Evolutionary conservation across 805 yeast species (phyloP), one percentile per base, ranked within the genome.

Genomic region (Ogataea thermomethanolica): DNA sequence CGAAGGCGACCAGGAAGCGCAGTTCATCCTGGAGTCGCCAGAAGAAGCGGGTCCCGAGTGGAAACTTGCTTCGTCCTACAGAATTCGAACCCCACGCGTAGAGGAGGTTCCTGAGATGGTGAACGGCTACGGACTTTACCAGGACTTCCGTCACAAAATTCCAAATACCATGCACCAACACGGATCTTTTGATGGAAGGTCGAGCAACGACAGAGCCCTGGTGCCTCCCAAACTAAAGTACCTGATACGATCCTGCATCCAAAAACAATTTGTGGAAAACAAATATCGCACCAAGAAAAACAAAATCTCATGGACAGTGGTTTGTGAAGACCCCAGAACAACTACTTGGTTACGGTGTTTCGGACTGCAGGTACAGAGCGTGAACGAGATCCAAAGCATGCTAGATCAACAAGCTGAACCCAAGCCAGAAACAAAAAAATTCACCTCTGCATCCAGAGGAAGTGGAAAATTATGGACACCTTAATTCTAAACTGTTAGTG

Each of bases 361-460:
- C 51, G 72, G 79, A n/a, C 56, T 83, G 49, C 66, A 69, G 34
- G 70, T 79, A 48, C 48, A 78, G 59, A 65, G 71, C 49, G 61
- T 79, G 42, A 69, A 70, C 41, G 76, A 76, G 49, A 78, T 78
- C 1, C 79, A 76, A 44, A 59, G 64, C 1, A 33, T 55, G 58
- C 33, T 65, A 62, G 41, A 70, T 62, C 47, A 31, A 13, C 38
- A 45, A 23, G 29, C 25, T 25, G 11, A 8, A 13, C 13, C 12
- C 17, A 28, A 45, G 28, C 71, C 70, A 14, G 11, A 23, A 29
- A 9, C n/a, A 20, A 9, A 11, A 35, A 61, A 66, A 4, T 70
- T 75, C 13, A 69, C 73, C 24, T 81, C 69, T 60, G 85, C 83
- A 3, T 74, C 81, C 32, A 70, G 85, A 61, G 83, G 81, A 5